Evolutionary conservation across 2,329 filamentous ascomycete genomes (phyloP), one percentile per base, ranked within the genome.

Genomic region (Davidsoniella virescens): DNA sequence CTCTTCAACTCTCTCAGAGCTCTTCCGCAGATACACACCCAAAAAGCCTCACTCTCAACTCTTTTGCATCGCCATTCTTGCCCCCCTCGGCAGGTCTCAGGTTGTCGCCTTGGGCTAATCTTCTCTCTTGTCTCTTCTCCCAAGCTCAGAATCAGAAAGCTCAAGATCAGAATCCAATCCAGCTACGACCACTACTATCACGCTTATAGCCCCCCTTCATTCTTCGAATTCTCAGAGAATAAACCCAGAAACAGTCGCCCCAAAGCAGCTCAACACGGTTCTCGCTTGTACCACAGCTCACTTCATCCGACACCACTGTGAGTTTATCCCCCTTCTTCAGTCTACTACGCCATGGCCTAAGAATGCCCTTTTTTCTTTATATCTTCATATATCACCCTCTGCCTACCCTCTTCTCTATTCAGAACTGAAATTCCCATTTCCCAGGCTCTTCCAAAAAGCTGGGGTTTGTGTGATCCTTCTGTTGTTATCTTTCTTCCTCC

Each of bases 141-240:
- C 49, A 29, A 33, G n/a, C 12, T 18, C 7, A 26, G 20, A 20
- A 43, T 18, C 7, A 26, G 20, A 20, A 43, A 25, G 8, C 41
- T 29, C 49, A 29, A 33, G n/a, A 18, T n/a, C 7, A 26, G 16
- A 17, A 18, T 37, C 37, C 18, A 23, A n/a, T 37, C 38, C 16
- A 39, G 49, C 36, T 42, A n/a, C 37, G 26, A 14, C 26, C 40
- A 36, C 43, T 25, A 12, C 23, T 23, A 20, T 20, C 17, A 23
- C 23, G 16, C 14, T n/a, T 29, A 40, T 25, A 23, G 25, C 16
- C 43, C 43, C 37, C 23, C 46, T 47, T 33, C 42, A 51, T 47
- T 47, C 49, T 38, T 47, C 38, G 37, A 51, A 46, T 9, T 41
- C 25, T 26, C n/a, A 26, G 29, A 50, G 48, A 50, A 44, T 44